phyloP scores from a whole-genome alignment of 805 yeast genomes.

The Teunomyces stri region DNA sequence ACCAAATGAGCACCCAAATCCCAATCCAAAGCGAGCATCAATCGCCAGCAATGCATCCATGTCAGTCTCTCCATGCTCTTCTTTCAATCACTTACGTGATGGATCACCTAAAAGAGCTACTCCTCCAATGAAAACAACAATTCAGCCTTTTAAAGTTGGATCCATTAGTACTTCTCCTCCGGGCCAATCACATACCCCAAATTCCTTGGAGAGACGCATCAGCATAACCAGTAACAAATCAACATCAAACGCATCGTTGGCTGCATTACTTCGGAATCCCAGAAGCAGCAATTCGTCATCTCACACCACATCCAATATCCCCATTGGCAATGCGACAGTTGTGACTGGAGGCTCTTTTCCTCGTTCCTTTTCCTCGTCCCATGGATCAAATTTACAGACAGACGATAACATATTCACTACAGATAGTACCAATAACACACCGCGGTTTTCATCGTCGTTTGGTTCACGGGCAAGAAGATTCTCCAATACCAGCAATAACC shows the following conservation, averaged over 20 bases:
- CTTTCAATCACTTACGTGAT: slow-evolving; percentile 5
- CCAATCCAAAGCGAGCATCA: slow-evolving; percentile 11
- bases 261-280: slow-evolving; percentile 51
- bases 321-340: slow-evolving; percentile 16
- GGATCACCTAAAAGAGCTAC: slow-evolving; percentile 9
- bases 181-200: slow-evolving; percentile 21
- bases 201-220: slow-evolving; percentile 36
- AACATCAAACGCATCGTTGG: slow-evolving; percentile 52
- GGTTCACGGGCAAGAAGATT: slow-evolving; percentile 62
- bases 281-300: slow-evolving; percentile 44
- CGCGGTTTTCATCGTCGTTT: slow-evolving; percentile 69
- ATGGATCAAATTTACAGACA: slow-evolving; percentile 31
- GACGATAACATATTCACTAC: slow-evolving; percentile 25
- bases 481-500: slow-evolving; percentile 30
- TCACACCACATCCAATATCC: slow-evolving; percentile 24
- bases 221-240: slow-evolving; percentile 47
- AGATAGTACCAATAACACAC: slow-evolving; percentile 37
- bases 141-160: slow-evolving; percentile 64
- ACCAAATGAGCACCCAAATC: background rate
- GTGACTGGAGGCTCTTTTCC: slow-evolving; percentile 24
- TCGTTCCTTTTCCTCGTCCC: slow-evolving; percentile 38
- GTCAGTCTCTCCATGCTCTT: slow-evolving; percentile 29
- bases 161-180: slow-evolving; percentile 49
- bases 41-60: slow-evolving; percentile 12
- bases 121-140: slow-evolving; percentile 28